Percentiles rank a stretch among this genome's conserved stretches.
These are phyloP conservation scores for Zoysia japonica DNA, from an alignment of 176 grass and related monocot species.

Conservation along the genomic window DNA sequence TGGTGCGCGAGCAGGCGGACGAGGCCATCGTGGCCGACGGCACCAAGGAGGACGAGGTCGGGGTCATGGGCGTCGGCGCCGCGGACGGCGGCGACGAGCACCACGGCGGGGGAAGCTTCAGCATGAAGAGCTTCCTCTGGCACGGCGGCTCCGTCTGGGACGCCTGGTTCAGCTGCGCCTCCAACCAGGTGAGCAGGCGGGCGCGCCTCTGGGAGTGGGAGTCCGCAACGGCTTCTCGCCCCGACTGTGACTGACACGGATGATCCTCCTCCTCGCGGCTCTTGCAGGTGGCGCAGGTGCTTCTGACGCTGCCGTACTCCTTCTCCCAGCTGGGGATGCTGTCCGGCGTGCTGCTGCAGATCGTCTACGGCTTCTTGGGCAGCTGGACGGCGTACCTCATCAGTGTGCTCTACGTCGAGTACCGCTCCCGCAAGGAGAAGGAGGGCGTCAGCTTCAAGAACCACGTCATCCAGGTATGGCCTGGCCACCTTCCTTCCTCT, in stretches of 20 bases:
- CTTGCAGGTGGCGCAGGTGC: conserved; percentile 72
- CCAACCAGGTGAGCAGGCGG: conserved; percentile 69
- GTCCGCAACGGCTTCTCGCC: not conserved
- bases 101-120: conserved; percentile 41
- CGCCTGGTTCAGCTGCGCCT: conserved; percentile 99
- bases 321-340: conserved; percentile 79
- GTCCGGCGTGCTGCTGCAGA: conserved; percentile 62
- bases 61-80: conserved; percentile 54
- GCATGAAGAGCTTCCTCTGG: conserved; percentile 73
- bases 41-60: conserved; percentile 62
- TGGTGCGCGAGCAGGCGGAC: conserved; percentile 69
- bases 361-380: conserved; percentile 70
- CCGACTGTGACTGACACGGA: not conserved
- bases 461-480: conserved; percentile 67
- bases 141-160: conserved; percentile 97
- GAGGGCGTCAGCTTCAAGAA: conserved; percentile 67
- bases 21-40: conserved; percentile 73
- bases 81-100: conserved; percentile 49
- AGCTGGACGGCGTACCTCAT: conserved; percentile 83
- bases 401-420: conserved; percentile 83
- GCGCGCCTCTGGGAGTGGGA: not conserved
- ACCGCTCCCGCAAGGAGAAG: conserved; percentile 74
- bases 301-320: conserved; percentile 70
- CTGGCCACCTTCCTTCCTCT: not conserved
- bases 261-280: not conserved